Evolutionary conservation across 331 rosid species (phyloP), one percentile per base, ranked within the genome.

Genomic region (Quercus lobata): DNA sequence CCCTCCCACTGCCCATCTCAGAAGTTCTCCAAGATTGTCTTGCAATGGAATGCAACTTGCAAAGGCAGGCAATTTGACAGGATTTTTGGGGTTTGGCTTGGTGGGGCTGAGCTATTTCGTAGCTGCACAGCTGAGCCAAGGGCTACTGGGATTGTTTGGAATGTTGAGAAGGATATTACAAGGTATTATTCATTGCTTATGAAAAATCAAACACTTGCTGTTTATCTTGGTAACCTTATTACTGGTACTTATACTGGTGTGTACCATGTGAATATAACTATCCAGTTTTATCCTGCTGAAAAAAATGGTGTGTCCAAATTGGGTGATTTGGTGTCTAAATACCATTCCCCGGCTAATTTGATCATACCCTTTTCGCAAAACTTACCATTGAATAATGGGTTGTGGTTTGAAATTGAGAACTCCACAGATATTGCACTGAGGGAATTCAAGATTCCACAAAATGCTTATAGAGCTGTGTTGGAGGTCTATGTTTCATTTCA

Each of bases 91-190:
- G 90, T 91, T 0, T 95, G 98, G 96, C 97, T 90, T 4, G 86
- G 86, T 49, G 99, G 99, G 12, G 93, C 90, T 57, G 97, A 95
- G 92, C 81, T 95, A 18, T 89, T 95, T n/a, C 86, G 97, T 56
- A 92, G 99, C 84, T 95, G 97, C 79, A 86, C 97, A 0, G 97
- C 97, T 7, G 99, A 95, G 78, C 96, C 97, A n/a, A 84, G 80
- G 77, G 53, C 91, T 49, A 85, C 68, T 35, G 99, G 97, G 54
- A 93, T 87, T 79, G 79, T 92, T 71, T 95, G 99, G 99, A 90
- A 56, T 12, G 96, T 95, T 53, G 68, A 85, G 78, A 95, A 95
- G 83, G 97, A 95, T 73, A 82, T 92, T 65, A 91, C 97, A 15
- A 85, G 97, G 97, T 94, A 94, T 77, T 68, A 74, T 75, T 90